Percentiles rank a stretch among this genome's conserved stretches.
phyloP scores from a whole-genome alignment of 768 basidiomycete species.

The Galerina marginata region DNA sequence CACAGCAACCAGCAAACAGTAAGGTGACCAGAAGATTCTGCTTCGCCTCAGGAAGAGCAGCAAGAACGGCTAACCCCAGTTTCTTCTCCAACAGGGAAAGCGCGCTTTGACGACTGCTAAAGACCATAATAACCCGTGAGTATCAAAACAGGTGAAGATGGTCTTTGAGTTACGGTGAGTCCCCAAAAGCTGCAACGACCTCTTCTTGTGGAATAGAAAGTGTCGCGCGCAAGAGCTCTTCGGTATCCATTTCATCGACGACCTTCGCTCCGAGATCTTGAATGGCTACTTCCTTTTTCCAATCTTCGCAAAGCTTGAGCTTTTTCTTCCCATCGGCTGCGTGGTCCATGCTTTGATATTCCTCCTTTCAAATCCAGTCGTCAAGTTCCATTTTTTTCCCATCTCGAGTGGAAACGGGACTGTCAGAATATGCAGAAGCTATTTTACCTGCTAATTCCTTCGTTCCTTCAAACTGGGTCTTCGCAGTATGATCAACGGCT shows the following conservation, averaged over 20 bases:
- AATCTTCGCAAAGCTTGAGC: conserved; percentile 16
- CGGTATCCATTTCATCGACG: conserved; percentile 18
- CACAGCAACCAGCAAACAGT: conserved; percentile 32
- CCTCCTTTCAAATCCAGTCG: conserved; percentile 24
- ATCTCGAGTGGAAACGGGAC: conserved; percentile 19
- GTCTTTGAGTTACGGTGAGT: neutral
- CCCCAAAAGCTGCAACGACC: neutral
- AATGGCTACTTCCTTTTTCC: conserved; percentile 11
- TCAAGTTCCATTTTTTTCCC: conserved; percentile 12
- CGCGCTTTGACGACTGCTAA: neutral
- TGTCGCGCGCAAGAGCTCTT: neutral
- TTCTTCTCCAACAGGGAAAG: neutral
- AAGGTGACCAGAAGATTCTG: conserved; percentile 19
- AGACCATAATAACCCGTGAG: no score
- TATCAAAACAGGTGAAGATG: neutral
- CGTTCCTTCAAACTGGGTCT: conserved; percentile 29
- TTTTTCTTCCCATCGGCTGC: conserved; percentile 35
- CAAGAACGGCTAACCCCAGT: neutral
- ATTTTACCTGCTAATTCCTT: conserved; percentile 15
- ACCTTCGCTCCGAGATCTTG: conserved; percentile 13
- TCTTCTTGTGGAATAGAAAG: neutral
- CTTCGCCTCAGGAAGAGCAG: conserved; percentile 1
- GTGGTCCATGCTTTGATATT: conserved; percentile 30
- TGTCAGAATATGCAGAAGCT: conserved; percentile 22
- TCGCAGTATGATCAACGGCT: conserved; percentile 30